Conservation (phyloP, 2,329 filamentous ascomycete species). For the Coniochaeta sp. region DNA sequence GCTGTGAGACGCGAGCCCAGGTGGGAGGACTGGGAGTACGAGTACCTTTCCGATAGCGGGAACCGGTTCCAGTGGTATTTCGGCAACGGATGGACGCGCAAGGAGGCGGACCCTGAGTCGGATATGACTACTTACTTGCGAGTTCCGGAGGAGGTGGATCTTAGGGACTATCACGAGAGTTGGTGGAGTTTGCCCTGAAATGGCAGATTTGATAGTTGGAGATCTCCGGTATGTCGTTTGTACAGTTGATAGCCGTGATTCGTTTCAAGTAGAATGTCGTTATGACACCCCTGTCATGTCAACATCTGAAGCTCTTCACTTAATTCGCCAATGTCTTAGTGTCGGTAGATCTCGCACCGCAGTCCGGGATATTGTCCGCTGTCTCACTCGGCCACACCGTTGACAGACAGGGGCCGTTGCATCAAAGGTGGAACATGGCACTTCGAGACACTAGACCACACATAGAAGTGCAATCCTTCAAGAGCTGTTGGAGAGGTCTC, state of each 20-base stretch:
- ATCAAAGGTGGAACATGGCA: neutral
- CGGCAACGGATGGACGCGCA: conserved; percentile 59
- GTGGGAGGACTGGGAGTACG: conserved; percentile 50
- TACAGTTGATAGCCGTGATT: no score
- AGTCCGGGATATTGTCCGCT: no score
- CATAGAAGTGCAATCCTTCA: neutral
- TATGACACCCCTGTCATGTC: no score
- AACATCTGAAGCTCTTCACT: neutral
- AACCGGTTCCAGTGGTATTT: conserved; percentile 56
- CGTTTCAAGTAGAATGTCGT: no score
- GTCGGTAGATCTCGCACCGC: no score
- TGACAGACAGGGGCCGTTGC: neutral
- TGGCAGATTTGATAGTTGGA: no score
- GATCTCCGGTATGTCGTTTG: neutral
- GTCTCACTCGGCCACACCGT: no score
- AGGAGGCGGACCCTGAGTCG: conserved; percentile 45
- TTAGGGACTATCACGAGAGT: conserved; percentile 57
- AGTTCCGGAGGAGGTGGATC: conserved; percentile 46
- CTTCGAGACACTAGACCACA: neutral
- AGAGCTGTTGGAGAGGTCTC: no score
- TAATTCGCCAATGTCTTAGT: neutral
- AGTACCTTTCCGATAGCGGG: conserved; percentile 33
- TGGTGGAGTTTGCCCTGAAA: conserved; percentile 49
- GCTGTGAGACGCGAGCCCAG: conserved; percentile 46
- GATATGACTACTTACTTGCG: conserved; percentile 60